Percentiles rank a stretch among this genome's conserved stretches.
These are phyloP conservation scores for Aspergillus viridinutans DNA, from an alignment of 2,329 filamentous ascomycete genomes.

Conservation along the genomic window DNA sequence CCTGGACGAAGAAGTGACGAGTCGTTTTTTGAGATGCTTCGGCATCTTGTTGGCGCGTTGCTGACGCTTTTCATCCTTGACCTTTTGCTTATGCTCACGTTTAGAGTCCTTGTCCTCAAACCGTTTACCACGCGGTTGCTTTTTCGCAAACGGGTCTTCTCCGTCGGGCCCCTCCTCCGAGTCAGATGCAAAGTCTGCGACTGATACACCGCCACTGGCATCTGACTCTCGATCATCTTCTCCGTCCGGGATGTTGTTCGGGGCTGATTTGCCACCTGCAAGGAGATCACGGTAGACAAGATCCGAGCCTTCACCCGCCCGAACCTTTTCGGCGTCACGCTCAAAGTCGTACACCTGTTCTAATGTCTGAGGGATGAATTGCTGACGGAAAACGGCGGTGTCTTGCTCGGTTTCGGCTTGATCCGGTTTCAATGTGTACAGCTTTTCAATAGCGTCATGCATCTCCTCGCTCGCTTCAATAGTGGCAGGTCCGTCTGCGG, in stretches of 20 bases:
- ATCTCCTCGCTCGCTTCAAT: slow-evolving; percentile 51
- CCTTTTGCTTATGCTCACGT: slow-evolving; percentile 78
- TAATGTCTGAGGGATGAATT: slow-evolving; percentile 93
- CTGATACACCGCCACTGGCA: slow-evolving; percentile 31
- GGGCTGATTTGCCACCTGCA: slow-evolving; percentile 54
- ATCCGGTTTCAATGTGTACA: slow-evolving; percentile 58
- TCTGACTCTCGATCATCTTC: slow-evolving; percentile 34
- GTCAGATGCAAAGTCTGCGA: slow-evolving; percentile 31
- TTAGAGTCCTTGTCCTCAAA: slow-evolving; percentile 92
- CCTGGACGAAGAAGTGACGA: slow-evolving; percentile 26
- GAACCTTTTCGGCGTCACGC: slow-evolving; percentile 75
- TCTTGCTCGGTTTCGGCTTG: slow-evolving; percentile 56
- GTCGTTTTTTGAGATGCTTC: slow-evolving; percentile 82
- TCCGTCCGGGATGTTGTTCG: slow-evolving; percentile 27
- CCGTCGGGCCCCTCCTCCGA: slow-evolving; percentile 47
- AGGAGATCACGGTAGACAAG: slow-evolving; percentile 82
- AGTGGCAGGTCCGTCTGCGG: slow-evolving; percentile 47
- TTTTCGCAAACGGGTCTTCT: slow-evolving; percentile 56
- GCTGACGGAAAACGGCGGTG: slow-evolving; percentile 88
- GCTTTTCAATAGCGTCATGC: slow-evolving; percentile 57
- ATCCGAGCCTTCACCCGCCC: slow-evolving; percentile 67
- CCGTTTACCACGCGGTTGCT: slow-evolving; percentile 70
- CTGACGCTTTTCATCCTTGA: slow-evolving; percentile 94
- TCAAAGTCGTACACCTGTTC: slow-evolving; percentile 97
- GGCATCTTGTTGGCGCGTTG: slow-evolving; percentile 94